phyloP scores from a whole-genome alignment of 257 asterid genomes.

The Ballota nigra region DNA sequence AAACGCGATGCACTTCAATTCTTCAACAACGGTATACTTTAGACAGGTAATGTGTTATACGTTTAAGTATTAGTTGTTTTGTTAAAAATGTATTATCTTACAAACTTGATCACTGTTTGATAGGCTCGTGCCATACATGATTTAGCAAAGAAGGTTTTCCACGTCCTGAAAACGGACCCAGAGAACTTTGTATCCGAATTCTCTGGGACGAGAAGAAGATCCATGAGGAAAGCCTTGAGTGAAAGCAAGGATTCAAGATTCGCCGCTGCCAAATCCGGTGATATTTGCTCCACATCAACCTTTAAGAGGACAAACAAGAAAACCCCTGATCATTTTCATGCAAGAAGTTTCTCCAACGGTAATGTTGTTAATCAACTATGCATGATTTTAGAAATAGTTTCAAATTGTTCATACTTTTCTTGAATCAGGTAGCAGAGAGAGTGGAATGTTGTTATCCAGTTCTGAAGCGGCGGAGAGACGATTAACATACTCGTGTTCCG shows the following conservation, averaged over 20 bases:
- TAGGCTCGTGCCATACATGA: conserved; percentile 85
- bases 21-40: conserved; percentile 62
- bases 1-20: conserved; percentile 90
- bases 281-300: conserved; percentile 28
- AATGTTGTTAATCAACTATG: not conserved
- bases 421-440: conserved; percentile 34
- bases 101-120: not conserved
- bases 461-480: conserved; percentile 38
- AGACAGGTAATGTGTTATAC: conserved; percentile 45
- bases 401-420: not conserved
- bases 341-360: conserved; percentile 30
- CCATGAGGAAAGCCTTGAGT: conserved; percentile 49
- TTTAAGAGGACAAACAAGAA: conserved; percentile 26
- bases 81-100: not conserved
- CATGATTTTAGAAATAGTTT: not conserved
- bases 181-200: conserved; percentile 52
- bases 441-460: conserved; percentile 7
- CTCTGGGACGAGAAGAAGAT: conserved; percentile 68
- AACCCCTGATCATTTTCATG: conserved; percentile 14
- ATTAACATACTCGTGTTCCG: conserved; percentile 27
- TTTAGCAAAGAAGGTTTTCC: conserved; percentile 73
- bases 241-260: conserved; percentile 36
- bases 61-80: too few relatives aligned
- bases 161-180: conserved; percentile 62
- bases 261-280: conserved; percentile 1